phyloP scores from a whole-genome alignment of 139 green algal species.

The Nannochloris sp. region DNA sequence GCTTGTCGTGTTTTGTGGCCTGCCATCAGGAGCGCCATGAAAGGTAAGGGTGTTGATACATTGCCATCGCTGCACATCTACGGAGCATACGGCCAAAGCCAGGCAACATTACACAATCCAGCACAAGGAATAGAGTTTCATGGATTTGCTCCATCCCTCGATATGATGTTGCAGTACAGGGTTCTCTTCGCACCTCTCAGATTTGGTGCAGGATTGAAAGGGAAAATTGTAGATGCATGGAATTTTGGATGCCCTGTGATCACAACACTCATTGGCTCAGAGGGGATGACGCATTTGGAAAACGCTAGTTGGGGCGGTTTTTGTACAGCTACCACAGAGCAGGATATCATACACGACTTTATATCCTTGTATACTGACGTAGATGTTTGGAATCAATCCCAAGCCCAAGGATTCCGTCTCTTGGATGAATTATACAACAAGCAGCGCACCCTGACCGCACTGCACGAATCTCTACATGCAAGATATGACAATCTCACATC shows the following conservation, averaged over 20 bases:
- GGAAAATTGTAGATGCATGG: conserved; percentile 60
- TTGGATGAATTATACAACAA: conserved; percentile 33
- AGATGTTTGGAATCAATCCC: conserved; percentile 20
- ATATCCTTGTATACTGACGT: conserved; percentile 29
- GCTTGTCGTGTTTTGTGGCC: conserved; percentile 38
- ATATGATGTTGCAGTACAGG: conserved; percentile 34
- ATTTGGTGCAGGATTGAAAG: conserved; percentile 58
- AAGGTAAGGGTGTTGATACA: background rate
- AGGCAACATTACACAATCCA: conserved; percentile 24
- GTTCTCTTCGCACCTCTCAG: conserved; percentile 48
- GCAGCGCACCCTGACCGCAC: conserved; percentile 47
- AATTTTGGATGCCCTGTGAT: conserved; percentile 39
- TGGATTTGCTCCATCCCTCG: conserved; percentile 36
- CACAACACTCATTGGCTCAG: conserved; percentile 45
- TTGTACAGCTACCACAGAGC: background rate
- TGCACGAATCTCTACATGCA: too few relatives aligned
- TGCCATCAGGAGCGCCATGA: conserved; percentile 25
- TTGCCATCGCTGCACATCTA: conserved; percentile 43
- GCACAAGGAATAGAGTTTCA: conserved; percentile 25
- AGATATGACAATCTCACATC: conserved; percentile 28
- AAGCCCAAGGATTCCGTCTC: conserved; percentile 18
- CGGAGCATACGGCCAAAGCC: conserved; percentile 28
- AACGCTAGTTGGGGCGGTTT: conserved; percentile 27
- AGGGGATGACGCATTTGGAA: conserved; percentile 24
- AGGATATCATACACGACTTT: conserved; percentile 17